Base-by-base conservation (phyloP, 2,329 filamentous ascomycete genomes). In the Aspergillus sp. region DNA sequence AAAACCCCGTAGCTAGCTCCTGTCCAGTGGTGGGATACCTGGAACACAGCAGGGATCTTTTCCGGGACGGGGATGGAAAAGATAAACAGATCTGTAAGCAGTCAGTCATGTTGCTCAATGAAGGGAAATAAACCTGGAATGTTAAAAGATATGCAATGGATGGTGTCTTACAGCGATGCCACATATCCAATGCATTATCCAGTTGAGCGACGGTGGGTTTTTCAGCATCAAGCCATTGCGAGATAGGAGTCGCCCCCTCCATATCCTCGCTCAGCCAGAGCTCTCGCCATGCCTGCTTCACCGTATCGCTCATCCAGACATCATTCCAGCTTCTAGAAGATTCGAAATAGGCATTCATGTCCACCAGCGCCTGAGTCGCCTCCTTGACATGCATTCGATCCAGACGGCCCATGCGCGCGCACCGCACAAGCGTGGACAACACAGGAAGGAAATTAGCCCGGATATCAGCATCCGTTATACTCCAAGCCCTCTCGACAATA, bases 21-120 rank as follows among this genome's bases (percentile, higher is more conserved):
- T 39, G 84, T 82, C 57, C 81, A 83, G 70, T 87, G 84, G 65
- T 87, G 84, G 3, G 84, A 85, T 41, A 82, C 83, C 68, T 87
- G 59, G 33, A 62, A 62, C 25, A 62, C 59, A n/a, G 57, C 57
- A n/a, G 59, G 59, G 45, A 62, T 59, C 19, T 54, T 53, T 23
- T 62, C 59, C n/a, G 59, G 59, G 15, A 62, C 54, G 9, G 59
- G 59, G 27, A 62, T 57, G 0, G 59, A 62, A 50, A 62, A 62
- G 31, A 62, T 59, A 23, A 62, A 62, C 6, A 62, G 54, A 39
- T 62, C 59, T 62, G 12, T 9, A 1, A 1, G 37, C 25, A 27
- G 31, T 37, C 2, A 40, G 27, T n/a, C 33, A 15, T 6, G 33
- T 3, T 27, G 8, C 6, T 25, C 19, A 7, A 3, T 5, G 7